phyloP scores from a whole-genome alignment of 352 stramenopile genomes.

The Lagenidium giganteum region DNA sequence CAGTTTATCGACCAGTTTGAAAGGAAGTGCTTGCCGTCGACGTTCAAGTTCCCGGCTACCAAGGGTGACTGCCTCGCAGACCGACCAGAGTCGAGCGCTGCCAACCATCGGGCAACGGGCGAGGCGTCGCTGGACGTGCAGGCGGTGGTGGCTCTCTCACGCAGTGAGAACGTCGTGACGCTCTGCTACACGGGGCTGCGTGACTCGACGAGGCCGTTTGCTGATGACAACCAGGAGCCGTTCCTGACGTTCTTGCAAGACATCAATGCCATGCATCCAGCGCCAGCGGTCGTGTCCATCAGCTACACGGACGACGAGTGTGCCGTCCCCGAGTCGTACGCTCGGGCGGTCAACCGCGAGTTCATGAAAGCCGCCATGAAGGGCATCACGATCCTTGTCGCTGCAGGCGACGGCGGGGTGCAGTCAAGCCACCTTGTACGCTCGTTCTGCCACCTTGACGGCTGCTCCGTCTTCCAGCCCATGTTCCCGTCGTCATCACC shows the following conservation, averaged over 20 bases:
- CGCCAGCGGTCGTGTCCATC: slow-evolving; percentile 64
- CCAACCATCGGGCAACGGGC: slow-evolving; percentile 34
- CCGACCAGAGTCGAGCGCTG: neutral
- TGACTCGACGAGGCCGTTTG: slow-evolving; percentile 34
- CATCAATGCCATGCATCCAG: slow-evolving; percentile 57
- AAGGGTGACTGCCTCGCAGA: slow-evolving; percentile 35
- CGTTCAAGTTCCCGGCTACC: slow-evolving; percentile 12
- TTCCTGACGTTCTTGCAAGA: slow-evolving; percentile 71
- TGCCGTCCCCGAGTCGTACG: slow-evolving; percentile 47
- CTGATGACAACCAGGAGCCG: slow-evolving; percentile 74
- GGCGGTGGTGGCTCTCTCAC: slow-evolving; percentile 38
- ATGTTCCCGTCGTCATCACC: slow-evolving; percentile 73
- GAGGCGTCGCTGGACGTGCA: slow-evolving; percentile 74
- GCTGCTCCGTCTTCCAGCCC: slow-evolving; percentile 46
- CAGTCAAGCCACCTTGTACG: slow-evolving; percentile 43
- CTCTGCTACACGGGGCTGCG: slow-evolving; percentile 55
- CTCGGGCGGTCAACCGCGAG: slow-evolving; percentile 55
- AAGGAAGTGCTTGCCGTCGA: slow-evolving; percentile 2
- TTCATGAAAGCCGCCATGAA: slow-evolving; percentile 69
- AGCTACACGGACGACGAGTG: slow-evolving; percentile 84
- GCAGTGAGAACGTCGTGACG: slow-evolving; percentile 42
- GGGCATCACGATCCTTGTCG: slow-evolving; percentile 63
- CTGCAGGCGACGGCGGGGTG: slow-evolving; percentile 56
- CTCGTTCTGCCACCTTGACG: slow-evolving; percentile 30
- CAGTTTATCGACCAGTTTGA: slow-evolving; percentile 32